Conservation (phyloP, 768 basidiomycete species). For the Trametopsis cervina region DNA sequence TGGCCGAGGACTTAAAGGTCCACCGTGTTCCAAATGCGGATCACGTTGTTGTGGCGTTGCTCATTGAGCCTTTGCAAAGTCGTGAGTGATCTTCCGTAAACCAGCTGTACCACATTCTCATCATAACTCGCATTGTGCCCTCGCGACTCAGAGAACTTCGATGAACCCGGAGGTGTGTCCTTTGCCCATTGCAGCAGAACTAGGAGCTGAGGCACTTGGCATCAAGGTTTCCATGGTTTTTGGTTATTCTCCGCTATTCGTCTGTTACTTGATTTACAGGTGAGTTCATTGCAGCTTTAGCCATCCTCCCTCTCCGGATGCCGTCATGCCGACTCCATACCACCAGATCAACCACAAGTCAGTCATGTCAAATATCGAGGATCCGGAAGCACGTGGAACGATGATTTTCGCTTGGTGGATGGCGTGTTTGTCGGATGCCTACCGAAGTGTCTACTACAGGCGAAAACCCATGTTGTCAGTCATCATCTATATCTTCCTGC, state of each 20-base stretch:
- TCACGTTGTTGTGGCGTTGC: conserved; percentile 73
- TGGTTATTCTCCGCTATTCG: conserved; percentile 77
- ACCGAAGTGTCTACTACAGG: conserved; percentile 77
- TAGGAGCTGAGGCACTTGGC: too few species aligned
- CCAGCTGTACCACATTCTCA: conserved; percentile 1
- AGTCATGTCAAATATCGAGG: conserved; percentile 64
- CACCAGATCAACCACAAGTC: conserved; percentile 78
- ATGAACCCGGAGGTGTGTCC: conserved; percentile 5
- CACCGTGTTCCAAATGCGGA: conserved; percentile 74
- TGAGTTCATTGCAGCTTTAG: conserved; percentile 23
- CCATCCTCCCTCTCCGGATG: conserved; percentile 9
- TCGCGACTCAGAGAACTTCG: conserved; percentile 9
- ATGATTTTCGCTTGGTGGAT: conserved; percentile 96
- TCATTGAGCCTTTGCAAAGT: conserved; percentile 81
- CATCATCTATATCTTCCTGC: background rate
- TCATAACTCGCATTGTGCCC: background rate
- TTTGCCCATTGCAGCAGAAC: conserved; percentile 10
- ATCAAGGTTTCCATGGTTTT: conserved; percentile 76
- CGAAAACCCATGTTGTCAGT: conserved; percentile 71
- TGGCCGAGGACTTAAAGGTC: conserved; percentile 82
- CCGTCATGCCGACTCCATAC: background rate
- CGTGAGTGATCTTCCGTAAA: conserved; percentile 47
- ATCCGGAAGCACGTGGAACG: conserved; percentile 69
- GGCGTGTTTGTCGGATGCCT: conserved; percentile 80
- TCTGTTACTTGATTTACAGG: conserved; percentile 72